Percentiles rank a stretch among this genome's conserved stretches.
These are phyloP conservation scores for Botrytis fragariae DNA, from an alignment of 2,329 filamentous ascomycete genomes.

Conservation along the genomic window DNA sequence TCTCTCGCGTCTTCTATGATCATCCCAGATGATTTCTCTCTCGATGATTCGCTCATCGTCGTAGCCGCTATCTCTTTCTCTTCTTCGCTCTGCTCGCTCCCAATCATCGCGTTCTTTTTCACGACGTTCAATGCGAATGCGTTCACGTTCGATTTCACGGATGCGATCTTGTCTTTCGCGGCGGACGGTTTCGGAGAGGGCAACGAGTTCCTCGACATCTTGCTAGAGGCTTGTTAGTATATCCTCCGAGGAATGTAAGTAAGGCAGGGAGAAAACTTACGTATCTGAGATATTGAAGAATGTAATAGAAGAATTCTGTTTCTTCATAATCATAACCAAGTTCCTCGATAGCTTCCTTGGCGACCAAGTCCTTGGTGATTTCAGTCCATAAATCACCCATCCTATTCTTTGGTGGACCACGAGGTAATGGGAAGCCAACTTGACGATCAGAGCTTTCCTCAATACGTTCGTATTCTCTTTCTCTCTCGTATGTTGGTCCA, in stretches of 20 bases:
- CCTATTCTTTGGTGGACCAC: slow-evolving; percentile 31
- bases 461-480: slow-evolving; percentile 45
- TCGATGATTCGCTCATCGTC: slow-evolving; percentile 66
- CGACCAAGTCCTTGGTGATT: slow-evolving; percentile 88
- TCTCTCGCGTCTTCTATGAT: slow-evolving; percentile 14
- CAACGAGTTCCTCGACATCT: slow-evolving; percentile 79
- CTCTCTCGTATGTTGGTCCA: slow-evolving; percentile 33
- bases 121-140: slow-evolving; percentile 49
- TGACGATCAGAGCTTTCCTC: slow-evolving; percentile 53
- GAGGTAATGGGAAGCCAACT: slow-evolving; percentile 37
- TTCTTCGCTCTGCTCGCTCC: slow-evolving; percentile 40
- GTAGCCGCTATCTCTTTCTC: slow-evolving; percentile 39
- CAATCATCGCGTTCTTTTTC: slow-evolving; percentile 42
- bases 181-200: slow-evolving; percentile 79
- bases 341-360: slow-evolving; percentile 80
- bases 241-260: slow-evolving; percentile 1
- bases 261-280: slow-evolving; percentile 54
- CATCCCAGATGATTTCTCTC: slow-evolving; percentile 65
- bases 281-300: slow-evolving; percentile 85
- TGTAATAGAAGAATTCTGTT: slow-evolving; percentile 84
- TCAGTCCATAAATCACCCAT: slow-evolving; percentile 85
- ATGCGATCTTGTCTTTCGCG: slow-evolving; percentile 54
- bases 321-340: slow-evolving; percentile 88
- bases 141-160: slow-evolving; percentile 57
- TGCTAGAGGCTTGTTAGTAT: slow-evolving; percentile 57